These are phyloP conservation scores for Metarhizium rileyi DNA, from an alignment of 2,329 filamentous ascomycete genomes.

Conservation along the genomic window DNA sequence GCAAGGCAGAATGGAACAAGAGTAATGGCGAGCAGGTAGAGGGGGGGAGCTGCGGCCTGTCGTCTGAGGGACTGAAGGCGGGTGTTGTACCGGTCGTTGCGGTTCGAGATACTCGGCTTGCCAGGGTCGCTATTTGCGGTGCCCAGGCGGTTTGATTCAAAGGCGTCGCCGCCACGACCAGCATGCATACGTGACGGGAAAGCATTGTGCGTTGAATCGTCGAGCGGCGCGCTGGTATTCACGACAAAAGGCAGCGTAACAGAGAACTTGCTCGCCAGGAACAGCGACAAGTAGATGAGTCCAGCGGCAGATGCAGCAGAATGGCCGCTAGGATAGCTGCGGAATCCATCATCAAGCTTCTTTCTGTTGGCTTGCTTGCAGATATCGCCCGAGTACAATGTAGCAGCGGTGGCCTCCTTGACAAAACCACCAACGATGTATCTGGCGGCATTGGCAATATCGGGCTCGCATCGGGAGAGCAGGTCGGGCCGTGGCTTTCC, in stretches of 20 bases:
- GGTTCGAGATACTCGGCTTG: slow-evolving; percentile 15
- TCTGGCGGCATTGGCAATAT: slow-evolving; percentile 50
- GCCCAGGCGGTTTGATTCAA: slow-evolving; percentile 22
- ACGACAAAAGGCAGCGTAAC: slow-evolving; percentile 63
- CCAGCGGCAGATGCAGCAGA: slow-evolving; percentile 65
- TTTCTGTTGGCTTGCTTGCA: slow-evolving; percentile 56
- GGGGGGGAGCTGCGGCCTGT: slow-evolving; percentile 70
- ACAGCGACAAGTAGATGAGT: slow-evolving; percentile 76
- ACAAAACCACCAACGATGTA: slow-evolving; percentile 54
- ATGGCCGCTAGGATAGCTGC: slow-evolving; percentile 55
- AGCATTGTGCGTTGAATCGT: slow-evolving; percentile 48
- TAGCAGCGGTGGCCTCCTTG: slow-evolving; percentile 42
- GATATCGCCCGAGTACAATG: slow-evolving; percentile 66
- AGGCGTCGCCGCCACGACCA: slow-evolving; percentile 30
- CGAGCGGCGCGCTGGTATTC: slow-evolving; percentile 33
- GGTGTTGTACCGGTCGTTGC: slow-evolving; percentile 18
- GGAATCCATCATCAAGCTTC: slow-evolving; percentile 70
- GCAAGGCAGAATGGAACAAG: slow-evolving; percentile 64
- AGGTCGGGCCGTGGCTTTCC: slow-evolving; percentile 72
- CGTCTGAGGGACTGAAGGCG: slow-evolving; percentile 39
- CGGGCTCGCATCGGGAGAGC: slow-evolving; percentile 68
- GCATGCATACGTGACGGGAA: slow-evolving; percentile 61
- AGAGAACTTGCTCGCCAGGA: slow-evolving; percentile 73
- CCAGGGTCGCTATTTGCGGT: slow-evolving; percentile 10
- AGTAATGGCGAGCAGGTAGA: slow-evolving; percentile 64